A percentile compares a stretch with the other conserved stretches of the same genome.
phyloP scores from a whole-genome alignment of 1,284 basidiomycete species.

The Inonotus hispidus region DNA sequence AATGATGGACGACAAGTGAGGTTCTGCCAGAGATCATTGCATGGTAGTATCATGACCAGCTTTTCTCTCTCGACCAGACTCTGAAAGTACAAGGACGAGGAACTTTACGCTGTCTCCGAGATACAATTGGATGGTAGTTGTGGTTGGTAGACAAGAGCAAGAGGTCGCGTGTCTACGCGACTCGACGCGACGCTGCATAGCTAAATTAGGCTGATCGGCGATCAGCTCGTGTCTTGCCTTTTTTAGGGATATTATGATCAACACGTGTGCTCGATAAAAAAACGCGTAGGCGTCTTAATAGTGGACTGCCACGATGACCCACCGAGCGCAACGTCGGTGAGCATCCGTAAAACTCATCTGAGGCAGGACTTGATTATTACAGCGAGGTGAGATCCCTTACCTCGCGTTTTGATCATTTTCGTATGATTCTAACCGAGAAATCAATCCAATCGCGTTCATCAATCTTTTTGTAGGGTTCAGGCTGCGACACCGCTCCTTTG shows the following conservation, averaged over 20 bases:
- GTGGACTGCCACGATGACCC: conserved; percentile 7
- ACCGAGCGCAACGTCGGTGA: conserved; percentile 1
- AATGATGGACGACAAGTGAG: conserved; percentile 10
- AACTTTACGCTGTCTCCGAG: background rate
- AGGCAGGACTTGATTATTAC: background rate
- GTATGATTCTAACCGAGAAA: background rate
- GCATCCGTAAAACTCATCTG: background rate
- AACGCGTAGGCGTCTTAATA: background rate
- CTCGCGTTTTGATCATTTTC: background rate
- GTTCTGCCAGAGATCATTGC: conserved; percentile 1
- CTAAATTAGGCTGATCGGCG: background rate
- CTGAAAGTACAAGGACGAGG: background rate
- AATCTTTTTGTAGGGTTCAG: background rate
- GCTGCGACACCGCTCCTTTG: conserved; percentile 15
- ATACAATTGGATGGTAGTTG: background rate
- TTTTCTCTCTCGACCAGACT: background rate
- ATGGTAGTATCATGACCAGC: conserved; percentile 7
- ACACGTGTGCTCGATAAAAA: background rate
- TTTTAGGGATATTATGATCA: background rate
- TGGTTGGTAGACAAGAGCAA: background rate
- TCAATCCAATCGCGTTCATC: background rate
- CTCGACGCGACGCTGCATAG: background rate
- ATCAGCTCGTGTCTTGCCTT: background rate
- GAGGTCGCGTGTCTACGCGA: background rate
- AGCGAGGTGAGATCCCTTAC: background rate